Evolutionary conservation across 257 asterid species (phyloP), one percentile per base, ranked within the genome.

Genomic region (Primulina huaijiensis): DNA sequence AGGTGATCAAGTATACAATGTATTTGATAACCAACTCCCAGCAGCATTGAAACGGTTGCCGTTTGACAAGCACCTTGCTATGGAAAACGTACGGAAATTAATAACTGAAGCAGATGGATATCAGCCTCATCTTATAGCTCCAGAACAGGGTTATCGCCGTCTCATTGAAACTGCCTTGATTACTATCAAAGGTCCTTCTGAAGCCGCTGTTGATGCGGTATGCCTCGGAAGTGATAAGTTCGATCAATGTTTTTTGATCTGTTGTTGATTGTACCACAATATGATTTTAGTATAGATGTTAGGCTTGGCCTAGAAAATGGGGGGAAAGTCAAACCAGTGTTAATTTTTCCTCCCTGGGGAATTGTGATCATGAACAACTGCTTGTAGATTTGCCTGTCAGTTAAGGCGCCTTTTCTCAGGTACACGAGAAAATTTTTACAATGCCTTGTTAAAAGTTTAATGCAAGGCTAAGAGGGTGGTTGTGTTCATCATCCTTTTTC

Each of bases 111-210:
- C 96, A 34, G 96, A 89, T 77, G 96, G 96, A 57, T 89, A 89
- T 72, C 93, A 89, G 69, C 93, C 96, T 7, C 96, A 89, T 79
- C 87, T 89, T 65, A 89, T 89, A 69, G 96, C 96, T 64, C 96
- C 93, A 0, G 96, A 89, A 69, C 87, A 89, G 80, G 96, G 96
- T 59, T 89, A 86, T 58, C 90, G 90, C 12, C 90, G 90, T 73
- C 89, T 89, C 37, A 89, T 86, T 75, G 93, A 86, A 77, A 85
- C 90, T 40, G 83, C 93, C 67, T 65, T 89, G 78, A 60, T 80
- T 70, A 79, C 90, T 21, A 80, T 89, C 77, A 89, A 82, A 75
- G 96, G 96, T 66, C 90, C 93, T 67, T 90, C 90, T 33, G 93
- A 86, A 78, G 90, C 87, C 62, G 84, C 89, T 75, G 96, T 89